A percentile compares a stretch with the other conserved stretches of the same genome.
Evolutionary conservation across 768 basidiomycete species (phyloP).

Genomic region (Pulveroboletus ravenelii): DNA sequence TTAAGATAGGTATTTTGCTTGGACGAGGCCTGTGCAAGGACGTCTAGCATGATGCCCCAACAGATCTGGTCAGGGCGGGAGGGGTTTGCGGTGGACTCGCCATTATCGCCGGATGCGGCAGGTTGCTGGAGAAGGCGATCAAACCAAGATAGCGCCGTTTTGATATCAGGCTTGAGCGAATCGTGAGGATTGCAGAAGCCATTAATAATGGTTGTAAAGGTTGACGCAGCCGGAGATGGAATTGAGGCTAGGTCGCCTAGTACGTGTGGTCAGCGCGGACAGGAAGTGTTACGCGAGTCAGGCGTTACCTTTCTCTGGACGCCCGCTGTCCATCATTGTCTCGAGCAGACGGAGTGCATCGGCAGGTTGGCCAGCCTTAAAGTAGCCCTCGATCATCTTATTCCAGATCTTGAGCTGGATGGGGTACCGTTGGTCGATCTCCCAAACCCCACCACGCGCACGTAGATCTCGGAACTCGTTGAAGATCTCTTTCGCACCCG

Average conservation of each 20-base stretch:
- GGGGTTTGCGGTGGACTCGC: conserved; percentile 39
- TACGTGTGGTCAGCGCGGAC: not conserved
- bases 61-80: conserved; percentile 49
- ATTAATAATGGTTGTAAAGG: conserved; percentile 57
- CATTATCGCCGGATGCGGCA: conserved; percentile 33
- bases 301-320: conserved; percentile 13
- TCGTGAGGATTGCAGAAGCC: conserved; percentile 51
- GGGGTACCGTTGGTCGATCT: conserved; percentile 19
- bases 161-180: conserved; percentile 40
- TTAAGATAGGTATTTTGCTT: conserved; percentile 37
- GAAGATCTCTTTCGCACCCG: conserved; percentile 57
- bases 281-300: not conserved
- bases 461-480: conserved; percentile 48
- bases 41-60: conserved; percentile 58
- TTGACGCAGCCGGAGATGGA: conserved; percentile 57
- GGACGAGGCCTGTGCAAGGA: conserved; percentile 38
- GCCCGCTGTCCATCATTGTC: conserved; percentile 56
- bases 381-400: conserved; percentile 71
- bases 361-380: conserved; percentile 56
- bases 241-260: conserved; percentile 32
- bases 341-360: conserved; percentile 64
- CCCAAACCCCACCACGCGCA: conserved; percentile 27
- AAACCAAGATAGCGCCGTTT: conserved; percentile 69
- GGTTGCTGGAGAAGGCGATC: conserved; percentile 51
- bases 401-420: conserved; percentile 59